Conservation (phyloP, 805 yeast genomes). For the Kazachstania taianensis region DNA sequence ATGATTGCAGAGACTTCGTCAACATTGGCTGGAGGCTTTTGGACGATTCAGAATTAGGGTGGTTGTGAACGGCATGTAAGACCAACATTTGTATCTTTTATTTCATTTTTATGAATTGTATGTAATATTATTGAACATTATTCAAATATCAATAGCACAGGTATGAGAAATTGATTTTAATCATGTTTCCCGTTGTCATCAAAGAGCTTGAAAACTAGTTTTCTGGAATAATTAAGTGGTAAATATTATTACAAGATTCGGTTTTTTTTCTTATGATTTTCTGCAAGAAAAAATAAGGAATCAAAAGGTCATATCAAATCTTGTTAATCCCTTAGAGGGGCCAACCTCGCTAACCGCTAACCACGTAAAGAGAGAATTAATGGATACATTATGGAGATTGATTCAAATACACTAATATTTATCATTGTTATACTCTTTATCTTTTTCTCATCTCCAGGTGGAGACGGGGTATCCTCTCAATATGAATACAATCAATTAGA, state of each 20-base stretch:
- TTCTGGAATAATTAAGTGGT: too few relatives aligned
- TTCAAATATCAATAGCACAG: too few relatives aligned
- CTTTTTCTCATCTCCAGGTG: constrained; percentile 26
- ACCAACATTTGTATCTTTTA: too few relatives aligned
- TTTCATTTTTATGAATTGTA: background rate
- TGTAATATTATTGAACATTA: too few relatives aligned
- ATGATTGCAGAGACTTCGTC: constrained; percentile 10
- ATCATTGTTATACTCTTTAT: constrained; percentile 24
- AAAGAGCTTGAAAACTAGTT: too few relatives aligned
- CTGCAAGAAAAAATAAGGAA: background rate
- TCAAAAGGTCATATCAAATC: too few relatives aligned
- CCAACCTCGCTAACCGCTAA: too few relatives aligned
- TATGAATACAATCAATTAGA: constrained; percentile 33
- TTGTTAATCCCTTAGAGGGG: too few relatives aligned
- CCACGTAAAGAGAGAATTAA: too few relatives aligned
- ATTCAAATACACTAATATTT: constrained; percentile 26
- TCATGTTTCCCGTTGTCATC: too few relatives aligned
- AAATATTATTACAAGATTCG: too few relatives aligned
- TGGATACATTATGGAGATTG: constrained; percentile 29
- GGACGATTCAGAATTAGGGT: constrained; percentile 27
- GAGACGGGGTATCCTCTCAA: constrained; percentile 27
- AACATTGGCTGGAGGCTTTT: constrained; percentile 24
- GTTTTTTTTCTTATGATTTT: background rate
- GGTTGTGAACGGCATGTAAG: constrained; percentile 12
- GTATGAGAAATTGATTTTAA: too few relatives aligned